phyloP scores from a whole-genome alignment of 106 monocot species.

The Allium cepa region DNA sequence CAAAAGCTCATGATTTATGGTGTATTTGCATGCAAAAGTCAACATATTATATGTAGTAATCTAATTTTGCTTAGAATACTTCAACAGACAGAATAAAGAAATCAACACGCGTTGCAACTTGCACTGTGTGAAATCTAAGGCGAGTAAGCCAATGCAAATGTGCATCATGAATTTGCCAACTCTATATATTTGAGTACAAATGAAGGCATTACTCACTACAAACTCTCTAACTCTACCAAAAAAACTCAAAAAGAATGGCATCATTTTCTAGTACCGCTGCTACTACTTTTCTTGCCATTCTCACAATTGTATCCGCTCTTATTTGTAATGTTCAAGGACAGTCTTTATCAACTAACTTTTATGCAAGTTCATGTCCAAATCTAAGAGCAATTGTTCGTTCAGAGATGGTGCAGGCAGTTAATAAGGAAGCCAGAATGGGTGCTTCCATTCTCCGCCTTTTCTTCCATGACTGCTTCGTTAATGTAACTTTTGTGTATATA shows the following conservation, averaged over 20 bases:
- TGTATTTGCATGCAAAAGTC: no score
- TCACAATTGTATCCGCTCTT: neutral
- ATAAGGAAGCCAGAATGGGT: constrained; percentile 27
- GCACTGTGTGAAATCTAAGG: no score
- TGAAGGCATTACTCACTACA: no score
- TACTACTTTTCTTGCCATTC: neutral
- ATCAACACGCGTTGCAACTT: no score
- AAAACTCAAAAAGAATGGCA: neutral
- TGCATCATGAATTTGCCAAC: no score
- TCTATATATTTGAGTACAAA: no score
- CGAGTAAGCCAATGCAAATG: no score
- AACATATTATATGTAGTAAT: no score
- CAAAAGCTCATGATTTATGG: no score
- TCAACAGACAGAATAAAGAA: no score
- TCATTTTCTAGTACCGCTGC: neutral
- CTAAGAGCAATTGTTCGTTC: constrained; percentile 18
- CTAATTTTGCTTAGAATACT: no score
- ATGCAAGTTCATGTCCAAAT: constrained; percentile 16
- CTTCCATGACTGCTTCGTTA: constrained; percentile 45
- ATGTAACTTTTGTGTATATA: neutral
- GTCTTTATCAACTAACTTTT: constrained; percentile 8
- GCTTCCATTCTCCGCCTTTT: constrained; percentile 47
- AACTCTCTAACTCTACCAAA: no score
- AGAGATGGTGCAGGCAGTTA: constrained; percentile 21
- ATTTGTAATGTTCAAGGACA: constrained; percentile 1